Percentiles rank a stretch among this genome's conserved stretches.
phyloP scores from a whole-genome alignment of 371 early-diverging fungal species.

The Syncephalis fuscata region DNA sequence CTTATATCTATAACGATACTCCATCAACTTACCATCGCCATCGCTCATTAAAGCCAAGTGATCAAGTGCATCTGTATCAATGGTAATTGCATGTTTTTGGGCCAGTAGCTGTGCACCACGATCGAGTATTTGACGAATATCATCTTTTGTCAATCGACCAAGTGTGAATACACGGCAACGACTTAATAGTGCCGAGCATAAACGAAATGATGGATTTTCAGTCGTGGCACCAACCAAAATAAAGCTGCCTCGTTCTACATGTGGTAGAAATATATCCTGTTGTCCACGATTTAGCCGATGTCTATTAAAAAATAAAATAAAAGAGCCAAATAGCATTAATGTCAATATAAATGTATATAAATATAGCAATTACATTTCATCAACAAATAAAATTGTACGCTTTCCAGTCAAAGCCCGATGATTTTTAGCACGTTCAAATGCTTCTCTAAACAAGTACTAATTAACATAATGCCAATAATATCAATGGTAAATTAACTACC shows the following conservation, averaged over 20 bases:
- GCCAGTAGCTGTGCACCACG: conserved; percentile 22
- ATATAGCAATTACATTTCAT: conserved; percentile 40
- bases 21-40: conserved; percentile 37
- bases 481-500: conserved; percentile 4
- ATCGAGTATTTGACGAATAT: conserved; percentile 35
- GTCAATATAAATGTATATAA: background rate
- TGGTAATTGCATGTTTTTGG: conserved; percentile 11
- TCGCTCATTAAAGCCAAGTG: conserved; percentile 40
- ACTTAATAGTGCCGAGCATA: conserved; percentile 65
- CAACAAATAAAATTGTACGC: conserved; percentile 62
- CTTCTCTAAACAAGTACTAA: conserved; percentile 17
- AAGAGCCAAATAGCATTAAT: background rate
- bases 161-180: conserved; percentile 65
- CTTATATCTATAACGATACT: no score
- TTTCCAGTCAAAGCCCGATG: conserved; percentile 29
- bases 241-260: conserved; percentile 63
- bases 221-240: conserved; percentile 74
- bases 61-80: conserved; percentile 25
- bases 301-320: no score
- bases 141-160: conserved; percentile 31
- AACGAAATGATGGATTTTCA: conserved; percentile 78
- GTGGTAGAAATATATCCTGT: conserved; percentile 71
- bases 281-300: conserved; percentile 80
- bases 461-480: background rate
- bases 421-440: conserved; percentile 52